phyloP scores from a whole-genome alignment of 176 grass and related monocot species.

The Tillandsia leiboldiana region DNA sequence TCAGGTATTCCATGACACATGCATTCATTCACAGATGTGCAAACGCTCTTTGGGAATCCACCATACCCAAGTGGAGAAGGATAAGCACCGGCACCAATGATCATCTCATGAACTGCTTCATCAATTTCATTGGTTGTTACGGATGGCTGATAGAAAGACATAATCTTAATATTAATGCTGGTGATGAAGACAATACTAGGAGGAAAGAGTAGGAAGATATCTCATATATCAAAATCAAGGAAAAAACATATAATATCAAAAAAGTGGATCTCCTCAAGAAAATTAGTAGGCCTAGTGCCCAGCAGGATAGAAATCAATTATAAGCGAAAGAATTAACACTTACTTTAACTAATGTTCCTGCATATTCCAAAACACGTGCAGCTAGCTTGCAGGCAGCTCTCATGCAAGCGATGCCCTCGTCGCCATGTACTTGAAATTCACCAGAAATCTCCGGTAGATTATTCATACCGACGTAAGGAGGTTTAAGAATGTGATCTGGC shows the following conservation, averaged over 20 bases:
- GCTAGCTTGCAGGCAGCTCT: conserved; percentile 72
- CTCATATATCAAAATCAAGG: not conserved
- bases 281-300: no score
- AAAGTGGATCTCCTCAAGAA: no score
- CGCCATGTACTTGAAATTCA: conserved; percentile 72
- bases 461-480: conserved; percentile 56
- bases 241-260: not conserved
- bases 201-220: not conserved
- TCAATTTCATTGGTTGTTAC: conserved; percentile 99
- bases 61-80: conserved; percentile 95
- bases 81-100: conserved; percentile 86
- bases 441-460: conserved; percentile 50
- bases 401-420: conserved; percentile 60
- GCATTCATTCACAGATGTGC: conserved; percentile 95
- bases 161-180: conserved; percentile 21
- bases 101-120: conserved; percentile 98
- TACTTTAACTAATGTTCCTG: conserved; percentile 84
- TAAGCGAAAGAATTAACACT: conserved; percentile 7
- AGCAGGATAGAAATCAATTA: not conserved
- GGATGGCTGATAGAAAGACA: conserved; percentile 72
- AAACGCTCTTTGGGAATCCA: conserved; percentile 89
- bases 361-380: conserved; percentile 68
- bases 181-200: not conserved
- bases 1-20: conserved; percentile 98
- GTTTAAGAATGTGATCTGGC: conserved; percentile 50